Base-by-base conservation (phyloP, 2,329 filamentous ascomycete species). In the Trichoderma cornu-damae region DNA sequence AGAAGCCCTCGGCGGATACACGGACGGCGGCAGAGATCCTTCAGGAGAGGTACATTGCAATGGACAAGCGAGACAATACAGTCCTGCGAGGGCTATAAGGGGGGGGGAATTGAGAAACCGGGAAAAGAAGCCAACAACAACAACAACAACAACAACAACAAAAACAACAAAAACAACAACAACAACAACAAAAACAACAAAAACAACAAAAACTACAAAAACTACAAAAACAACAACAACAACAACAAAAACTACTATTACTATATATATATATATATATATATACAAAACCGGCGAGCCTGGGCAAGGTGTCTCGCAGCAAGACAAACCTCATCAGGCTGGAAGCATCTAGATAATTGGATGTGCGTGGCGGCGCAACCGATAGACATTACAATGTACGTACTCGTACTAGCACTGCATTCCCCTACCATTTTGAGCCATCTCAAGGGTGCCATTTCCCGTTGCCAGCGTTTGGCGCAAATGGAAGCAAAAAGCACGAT, bases 11-110 rank as follows among this genome's bases (percentile, higher is more conserved):
- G 12, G 67, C 66, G 54, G 66, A 75, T 61, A 72, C 75, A 59
- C 78, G 78, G 70, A 79, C 73, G 44, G 77, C 80, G 18, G 75
- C 80, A 60, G 77, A 84, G 66, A 73, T 76, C 40, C 69, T 86
- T 52, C 75, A 72, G 48, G 79, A 84, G 66, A 73, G 82, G 63
- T 85, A 85, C 65, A 75, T 68, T 62, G 77, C 76, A 0, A 68
- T 80, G 59, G 73, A 76, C 40, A 63, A 75, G 66, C 72, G 73
- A 63, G 75, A 79, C 60, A 75, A 76, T 59, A 72, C 74, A 26
- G 68, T 72, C 56, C 67, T 79, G 59, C 68, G 77, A 63, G 75
- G 75, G 11, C 30, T 73, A 58, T 73, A 67, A 64, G 57, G 46
- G 20, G 32, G 22, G 14, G 34, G 34, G 6, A 43, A 4, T 24